phyloP scores from a whole-genome alignment of 768 basidiomycete genomes.

The Hygrophorus pudorinus region DNA sequence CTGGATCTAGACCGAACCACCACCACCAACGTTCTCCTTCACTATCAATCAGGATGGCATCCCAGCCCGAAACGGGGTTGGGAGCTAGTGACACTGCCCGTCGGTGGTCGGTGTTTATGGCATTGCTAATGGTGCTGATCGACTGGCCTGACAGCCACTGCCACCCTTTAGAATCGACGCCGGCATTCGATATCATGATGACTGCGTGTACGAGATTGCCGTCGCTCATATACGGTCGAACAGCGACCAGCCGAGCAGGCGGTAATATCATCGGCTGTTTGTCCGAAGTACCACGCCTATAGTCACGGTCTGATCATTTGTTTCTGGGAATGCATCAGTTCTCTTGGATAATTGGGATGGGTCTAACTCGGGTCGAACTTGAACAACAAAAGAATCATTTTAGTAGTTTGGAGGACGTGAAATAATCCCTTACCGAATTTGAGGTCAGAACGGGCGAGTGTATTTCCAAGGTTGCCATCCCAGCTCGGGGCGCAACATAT shows the following conservation, averaged over 20 bases:
- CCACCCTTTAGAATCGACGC: background rate
- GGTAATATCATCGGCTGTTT: no score
- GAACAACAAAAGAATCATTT: background rate
- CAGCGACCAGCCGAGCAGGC: slow-evolving; percentile 1
- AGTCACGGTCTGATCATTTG: background rate
- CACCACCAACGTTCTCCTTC: slow-evolving; percentile 2
- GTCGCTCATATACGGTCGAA: background rate
- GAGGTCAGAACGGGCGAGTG: background rate
- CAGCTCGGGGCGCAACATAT: background rate
- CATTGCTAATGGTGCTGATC: background rate
- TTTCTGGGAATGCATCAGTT: background rate
- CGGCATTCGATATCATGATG: slow-evolving; percentile 3
- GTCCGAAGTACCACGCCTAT: background rate
- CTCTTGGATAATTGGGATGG: background rate
- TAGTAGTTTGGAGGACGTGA: background rate
- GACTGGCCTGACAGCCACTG: background rate
- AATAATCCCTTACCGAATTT: background rate
- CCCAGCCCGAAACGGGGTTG: background rate
- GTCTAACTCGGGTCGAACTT: background rate
- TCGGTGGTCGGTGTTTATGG: background rate
- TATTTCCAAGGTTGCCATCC: background rate
- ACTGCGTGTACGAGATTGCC: slow-evolving; percentile 1
- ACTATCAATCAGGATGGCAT: background rate
- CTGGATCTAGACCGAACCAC: background rate
- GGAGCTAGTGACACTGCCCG: background rate